Conservation (phyloP, 2,329 filamentous ascomycete species). For the Aspergillus ustus region DNA sequence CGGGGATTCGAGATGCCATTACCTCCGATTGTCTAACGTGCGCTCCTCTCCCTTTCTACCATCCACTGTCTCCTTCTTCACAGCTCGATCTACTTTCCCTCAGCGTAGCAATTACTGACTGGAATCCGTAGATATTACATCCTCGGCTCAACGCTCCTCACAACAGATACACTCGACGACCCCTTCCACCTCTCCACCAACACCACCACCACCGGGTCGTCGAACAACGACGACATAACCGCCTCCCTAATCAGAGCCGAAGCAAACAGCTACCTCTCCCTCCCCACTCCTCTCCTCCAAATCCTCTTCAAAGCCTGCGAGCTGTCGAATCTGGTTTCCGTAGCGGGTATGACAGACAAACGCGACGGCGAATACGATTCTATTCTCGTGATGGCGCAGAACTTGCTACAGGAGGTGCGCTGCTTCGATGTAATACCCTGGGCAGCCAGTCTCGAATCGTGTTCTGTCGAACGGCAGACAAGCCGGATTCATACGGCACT, state of each 20-base stretch:
- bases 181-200: background rate
- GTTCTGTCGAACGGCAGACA: background rate
- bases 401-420: background rate
- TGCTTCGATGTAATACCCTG: background rate
- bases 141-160: background rate
- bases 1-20: background rate
- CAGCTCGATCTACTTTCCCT: no score
- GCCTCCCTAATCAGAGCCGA: slow-evolving; percentile 6
- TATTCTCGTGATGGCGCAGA: background rate
- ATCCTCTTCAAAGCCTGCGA: slow-evolving; percentile 14
- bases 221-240: background rate
- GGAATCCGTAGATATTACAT: slow-evolving; percentile 3
- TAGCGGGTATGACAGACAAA: background rate
- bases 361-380: background rate
- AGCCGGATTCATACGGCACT: background rate
- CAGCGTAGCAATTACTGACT: no score
- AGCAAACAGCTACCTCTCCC: slow-evolving; percentile 9
- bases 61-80: no score
- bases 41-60: no score
- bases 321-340: slow-evolving; percentile 3
- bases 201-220: background rate
- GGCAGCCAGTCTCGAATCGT: background rate
- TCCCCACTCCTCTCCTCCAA: slow-evolving; percentile 4
- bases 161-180: background rate
- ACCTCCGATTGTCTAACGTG: slow-evolving; percentile 8